A percentile compares a stretch with the other conserved stretches of the same genome.
Conservation (phyloP, 441 rosid genomes). For the Syzygium syzygioides region DNA sequence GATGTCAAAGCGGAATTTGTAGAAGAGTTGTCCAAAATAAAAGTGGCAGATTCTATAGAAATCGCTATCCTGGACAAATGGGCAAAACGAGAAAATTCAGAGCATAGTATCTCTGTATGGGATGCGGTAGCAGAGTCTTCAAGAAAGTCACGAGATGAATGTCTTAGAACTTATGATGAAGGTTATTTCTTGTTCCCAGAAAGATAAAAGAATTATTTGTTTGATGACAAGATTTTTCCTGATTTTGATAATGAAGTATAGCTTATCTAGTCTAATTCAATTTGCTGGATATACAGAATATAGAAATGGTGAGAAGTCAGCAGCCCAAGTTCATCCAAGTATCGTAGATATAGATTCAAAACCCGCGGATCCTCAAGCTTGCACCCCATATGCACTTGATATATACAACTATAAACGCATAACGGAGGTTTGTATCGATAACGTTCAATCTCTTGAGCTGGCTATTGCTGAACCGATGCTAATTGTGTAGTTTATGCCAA, state of each 20-base stretch:
- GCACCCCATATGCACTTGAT: conserved; percentile 73
- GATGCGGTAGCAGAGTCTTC: conserved; percentile 12
- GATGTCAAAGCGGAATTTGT: conserved; percentile 54
- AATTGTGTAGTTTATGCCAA: neutral
- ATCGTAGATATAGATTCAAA: conserved; percentile 71
- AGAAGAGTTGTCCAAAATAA: conserved; percentile 67
- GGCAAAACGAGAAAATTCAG: conserved; percentile 17
- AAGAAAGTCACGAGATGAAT: neutral
- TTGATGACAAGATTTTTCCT: neutral
- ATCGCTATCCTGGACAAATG: conserved; percentile 14
- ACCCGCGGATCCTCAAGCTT: conserved; percentile 54
- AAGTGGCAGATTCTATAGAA: conserved; percentile 50
- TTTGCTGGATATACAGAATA: conserved; percentile 37
- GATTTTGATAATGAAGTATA: neutral
- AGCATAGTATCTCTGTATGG: conserved; percentile 6
- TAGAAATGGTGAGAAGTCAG: conserved; percentile 21
- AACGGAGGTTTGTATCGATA: conserved; percentile 58
- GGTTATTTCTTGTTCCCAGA: conserved; percentile 13
- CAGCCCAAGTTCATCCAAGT: conserved; percentile 21
- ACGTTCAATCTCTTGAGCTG: neutral
- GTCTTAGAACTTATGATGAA: conserved; percentile 12
- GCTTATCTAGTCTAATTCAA: neutral
- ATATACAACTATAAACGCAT: conserved; percentile 51
- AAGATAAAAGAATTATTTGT: neutral
- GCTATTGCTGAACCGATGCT: neutral